Evolutionary conservation across 768 basidiomycete species (phyloP).

Genomic region (Leccinum pellstonianum): DNA sequence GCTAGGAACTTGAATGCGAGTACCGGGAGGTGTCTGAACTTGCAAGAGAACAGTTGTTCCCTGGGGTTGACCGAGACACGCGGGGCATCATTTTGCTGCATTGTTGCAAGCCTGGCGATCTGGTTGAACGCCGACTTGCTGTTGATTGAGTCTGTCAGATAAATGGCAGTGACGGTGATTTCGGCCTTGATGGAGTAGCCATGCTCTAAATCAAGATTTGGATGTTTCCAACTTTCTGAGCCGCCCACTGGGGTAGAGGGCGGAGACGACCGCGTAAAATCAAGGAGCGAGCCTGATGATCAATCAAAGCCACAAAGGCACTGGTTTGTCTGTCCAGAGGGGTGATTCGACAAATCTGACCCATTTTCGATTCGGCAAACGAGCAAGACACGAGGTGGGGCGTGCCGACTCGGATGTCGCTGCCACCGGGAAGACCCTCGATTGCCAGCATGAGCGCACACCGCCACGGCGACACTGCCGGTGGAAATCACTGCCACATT

Average conservation of each 20-base stretch:
- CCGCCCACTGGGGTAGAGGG: background rate
- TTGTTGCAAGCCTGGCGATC: conserved; percentile 1
- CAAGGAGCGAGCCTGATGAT: background rate
- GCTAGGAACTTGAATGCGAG: background rate
- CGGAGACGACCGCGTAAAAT: background rate
- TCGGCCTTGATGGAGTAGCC: background rate
- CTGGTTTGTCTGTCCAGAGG: background rate
- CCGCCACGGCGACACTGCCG: conserved; percentile 9
- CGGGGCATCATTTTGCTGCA: background rate
- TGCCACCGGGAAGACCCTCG: background rate
- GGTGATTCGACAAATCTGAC: background rate
- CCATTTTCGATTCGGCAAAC: background rate
- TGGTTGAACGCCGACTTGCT: background rate
- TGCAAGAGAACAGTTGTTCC: background rate
- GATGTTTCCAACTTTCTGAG: background rate
- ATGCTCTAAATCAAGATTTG: background rate
- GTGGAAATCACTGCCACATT: conserved; percentile 11
- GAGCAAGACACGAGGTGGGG: background rate
- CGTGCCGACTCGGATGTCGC: background rate
- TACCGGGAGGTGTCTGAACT: background rate
- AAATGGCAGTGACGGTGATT: background rate
- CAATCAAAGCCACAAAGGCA: background rate
- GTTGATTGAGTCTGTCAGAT: no score
- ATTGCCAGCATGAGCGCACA: background rate
- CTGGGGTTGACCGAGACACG: background rate